phyloP scores from a whole-genome alignment of 2,329 filamentous ascomycete species.

The Xylariaceae sp. region DNA sequence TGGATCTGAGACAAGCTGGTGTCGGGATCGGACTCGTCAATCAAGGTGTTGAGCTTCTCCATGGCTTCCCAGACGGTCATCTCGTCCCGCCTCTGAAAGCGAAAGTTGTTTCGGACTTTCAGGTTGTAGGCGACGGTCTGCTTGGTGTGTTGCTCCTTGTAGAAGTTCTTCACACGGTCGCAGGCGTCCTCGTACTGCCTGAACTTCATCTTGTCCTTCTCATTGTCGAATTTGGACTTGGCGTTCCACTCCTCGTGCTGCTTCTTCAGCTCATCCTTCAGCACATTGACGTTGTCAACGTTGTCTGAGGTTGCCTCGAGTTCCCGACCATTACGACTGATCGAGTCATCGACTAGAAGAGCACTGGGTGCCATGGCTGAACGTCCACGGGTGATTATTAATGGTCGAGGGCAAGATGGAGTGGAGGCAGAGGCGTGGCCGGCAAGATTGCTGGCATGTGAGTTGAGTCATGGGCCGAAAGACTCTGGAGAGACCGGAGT shows the following conservation, averaged over 20 bases:
- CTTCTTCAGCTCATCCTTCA: slow-evolving; percentile 41
- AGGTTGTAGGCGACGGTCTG: slow-evolving; percentile 83
- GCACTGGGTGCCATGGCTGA: slow-evolving; percentile 30
- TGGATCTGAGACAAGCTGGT: slow-evolving; percentile 84
- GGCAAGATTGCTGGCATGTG: neutral
- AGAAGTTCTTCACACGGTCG: slow-evolving; percentile 82
- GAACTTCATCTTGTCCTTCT: slow-evolving; percentile 76
- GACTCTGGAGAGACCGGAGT: slow-evolving; percentile 3
- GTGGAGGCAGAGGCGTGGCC: neutral
- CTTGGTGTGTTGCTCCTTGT: slow-evolving; percentile 64
- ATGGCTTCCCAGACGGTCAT: slow-evolving; percentile 91
- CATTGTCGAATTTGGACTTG: slow-evolving; percentile 61
- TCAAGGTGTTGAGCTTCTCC: slow-evolving; percentile 84
- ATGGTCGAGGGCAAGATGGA: neutral
- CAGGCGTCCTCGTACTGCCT: slow-evolving; percentile 79
- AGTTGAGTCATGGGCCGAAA: neutral
- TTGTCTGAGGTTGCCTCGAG: slow-evolving; percentile 44
- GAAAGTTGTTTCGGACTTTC: slow-evolving; percentile 66
- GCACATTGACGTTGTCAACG: slow-evolving; percentile 52
- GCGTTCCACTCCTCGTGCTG: slow-evolving; percentile 35
- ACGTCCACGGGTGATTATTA: neutral
- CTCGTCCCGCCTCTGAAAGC: slow-evolving; percentile 56
- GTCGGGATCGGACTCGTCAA: slow-evolving; percentile 89
- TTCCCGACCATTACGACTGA: slow-evolving; percentile 28
- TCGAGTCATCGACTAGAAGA: slow-evolving; percentile 25